These are phyloP conservation scores for Metschnikowia henanensis DNA, from an alignment of 805 yeast species.

Conservation along the genomic window DNA sequence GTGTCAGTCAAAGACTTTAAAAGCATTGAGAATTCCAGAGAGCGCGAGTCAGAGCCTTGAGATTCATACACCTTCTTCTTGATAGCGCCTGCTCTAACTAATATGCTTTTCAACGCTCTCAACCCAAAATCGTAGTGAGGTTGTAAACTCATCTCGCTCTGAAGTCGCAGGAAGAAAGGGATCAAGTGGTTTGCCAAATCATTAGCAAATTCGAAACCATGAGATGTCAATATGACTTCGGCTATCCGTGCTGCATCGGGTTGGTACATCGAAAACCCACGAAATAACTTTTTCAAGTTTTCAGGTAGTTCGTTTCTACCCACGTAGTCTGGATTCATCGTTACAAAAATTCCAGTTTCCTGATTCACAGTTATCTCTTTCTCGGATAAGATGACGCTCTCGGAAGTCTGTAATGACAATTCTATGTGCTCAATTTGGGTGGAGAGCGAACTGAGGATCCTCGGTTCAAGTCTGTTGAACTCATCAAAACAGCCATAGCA, in stretches of 20 bases:
- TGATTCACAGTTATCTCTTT: conserved; percentile 37
- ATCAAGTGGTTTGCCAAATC: conserved; percentile 50
- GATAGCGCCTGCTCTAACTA: conserved; percentile 53
- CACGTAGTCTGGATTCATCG: conserved; percentile 87
- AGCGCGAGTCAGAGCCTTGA: not conserved
- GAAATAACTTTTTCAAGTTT: conserved; percentile 74
- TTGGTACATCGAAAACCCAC: conserved; percentile 68
- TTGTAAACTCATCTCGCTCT: conserved; percentile 47
- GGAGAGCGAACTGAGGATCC: conserved; percentile 80
- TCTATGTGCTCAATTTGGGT: conserved; percentile 77
- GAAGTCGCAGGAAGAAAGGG: conserved; percentile 51
- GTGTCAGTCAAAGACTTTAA: conserved; percentile 54
- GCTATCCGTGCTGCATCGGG: conserved; percentile 74
- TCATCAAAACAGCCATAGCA: conserved; percentile 98
- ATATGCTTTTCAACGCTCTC: conserved; percentile 70
- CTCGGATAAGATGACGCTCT: conserved; percentile 42
- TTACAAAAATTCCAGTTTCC: conserved; percentile 75
- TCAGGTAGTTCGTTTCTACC: conserved; percentile 87
- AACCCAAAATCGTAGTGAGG: conserved; percentile 89
- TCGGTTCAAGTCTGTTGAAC: conserved; percentile 75
- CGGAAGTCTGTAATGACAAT: conserved; percentile 40
- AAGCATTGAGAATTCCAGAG: conserved; percentile 7
- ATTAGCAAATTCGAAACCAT: conserved; percentile 59
- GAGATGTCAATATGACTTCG: conserved; percentile 68
- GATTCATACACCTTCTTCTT: not conserved